Evolutionary conservation across 352 stramenopile species (phyloP), one percentile per base, ranked within the genome.

Genomic region (Globisporangium lucens): DNA sequence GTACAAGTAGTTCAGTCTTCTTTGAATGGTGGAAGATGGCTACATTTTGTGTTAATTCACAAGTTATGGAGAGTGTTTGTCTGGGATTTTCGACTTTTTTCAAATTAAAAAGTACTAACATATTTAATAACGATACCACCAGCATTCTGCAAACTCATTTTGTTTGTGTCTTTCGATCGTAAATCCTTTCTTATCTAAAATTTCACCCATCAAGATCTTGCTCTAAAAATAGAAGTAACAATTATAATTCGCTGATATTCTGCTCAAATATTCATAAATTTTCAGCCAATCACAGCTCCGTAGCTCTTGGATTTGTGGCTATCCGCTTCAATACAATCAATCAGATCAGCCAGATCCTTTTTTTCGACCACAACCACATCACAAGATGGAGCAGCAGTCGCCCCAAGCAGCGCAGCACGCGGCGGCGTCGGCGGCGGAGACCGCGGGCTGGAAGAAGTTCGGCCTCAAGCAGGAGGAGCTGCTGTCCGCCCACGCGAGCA

Each of bases 401-500:
- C 36, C 24, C 33, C 46, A 66, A 36, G 59, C 59, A 30, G 53
- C 63, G 38, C 63, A 68, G 38, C 63, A 68, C 33, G 52, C 24
- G 24, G n/a, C 35, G 15, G 52, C 47, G 63, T 61, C 66, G 46
- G 66, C 74, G 57, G 63, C 69, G 24, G 70, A 79, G 63, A 79
- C 73, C 22, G 61, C 61, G 13, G 68, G 65, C 6, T 79, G 73
- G 73, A 70, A 43, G 53, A 56, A 70, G 53, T 78, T 78, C 38
- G 72, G 69, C 13, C 46, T 24, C 61, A 78, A 78, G 66, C 69
- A 75, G 41, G 65, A 78, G 49, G 65, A 78, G 56, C 57, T 78
- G 4, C 46, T 66, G 41, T n/a, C 30, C 9, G 15, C 47, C 5
- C 58, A 47, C 47, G n/a, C 8, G 30, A 33, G 30, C 24, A 15